A percentile compares a stretch with the other conserved stretches of the same genome.
Evolutionary conservation across 2,329 filamentous ascomycete genomes (phyloP).

Genomic region (Microcyclospora tardicrescens): DNA sequence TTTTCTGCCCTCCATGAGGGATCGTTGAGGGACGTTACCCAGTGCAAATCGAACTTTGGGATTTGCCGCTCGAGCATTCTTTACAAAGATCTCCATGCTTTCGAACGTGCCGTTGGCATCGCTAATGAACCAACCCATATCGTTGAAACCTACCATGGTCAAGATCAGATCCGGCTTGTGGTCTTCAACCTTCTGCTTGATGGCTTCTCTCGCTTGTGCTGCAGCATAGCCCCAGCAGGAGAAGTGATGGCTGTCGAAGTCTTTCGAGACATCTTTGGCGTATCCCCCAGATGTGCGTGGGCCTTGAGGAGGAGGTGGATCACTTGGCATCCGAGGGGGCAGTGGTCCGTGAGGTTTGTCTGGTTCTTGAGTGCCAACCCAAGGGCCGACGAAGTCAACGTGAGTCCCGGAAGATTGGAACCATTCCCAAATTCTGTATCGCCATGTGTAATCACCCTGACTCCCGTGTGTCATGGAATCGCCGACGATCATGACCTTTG

Average conservation of each 20-base stretch:
- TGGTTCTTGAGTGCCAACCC: slow-evolving; percentile 22
- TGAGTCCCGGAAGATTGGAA: slow-evolving; percentile 7
- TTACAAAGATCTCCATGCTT: slow-evolving; percentile 19
- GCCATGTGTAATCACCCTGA: slow-evolving; percentile 30
- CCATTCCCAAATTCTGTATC: slow-evolving; percentile 30
- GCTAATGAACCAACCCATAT: slow-evolving; percentile 7
- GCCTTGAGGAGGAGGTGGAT: neutral
- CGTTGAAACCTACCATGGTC: slow-evolving; percentile 8
- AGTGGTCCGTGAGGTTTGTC: slow-evolving; percentile 4
- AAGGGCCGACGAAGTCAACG: slow-evolving; percentile 26
- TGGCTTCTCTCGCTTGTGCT: slow-evolving; percentile 14
- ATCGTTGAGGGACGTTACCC: slow-evolving; percentile 12
- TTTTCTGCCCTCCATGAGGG: slow-evolving; percentile 7
- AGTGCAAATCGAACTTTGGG: slow-evolving; percentile 10
- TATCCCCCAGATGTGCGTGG: slow-evolving; percentile 15
- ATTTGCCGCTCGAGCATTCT: slow-evolving; percentile 20
- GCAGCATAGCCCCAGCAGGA: slow-evolving; percentile 23
- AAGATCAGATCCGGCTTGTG: slow-evolving; percentile 20
- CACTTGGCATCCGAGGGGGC: slow-evolving; percentile 3
- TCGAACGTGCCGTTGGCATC: slow-evolving; percentile 10
- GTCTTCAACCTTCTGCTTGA: slow-evolving; percentile 15
- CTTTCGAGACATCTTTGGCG: slow-evolving; percentile 13
- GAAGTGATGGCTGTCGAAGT: slow-evolving; percentile 22
- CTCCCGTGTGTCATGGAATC: slow-evolving; percentile 9
- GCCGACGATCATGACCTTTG: slow-evolving; percentile 3